phyloP scores from a whole-genome alignment of 306 rosid genomes.

The Trifolium repens region DNA sequence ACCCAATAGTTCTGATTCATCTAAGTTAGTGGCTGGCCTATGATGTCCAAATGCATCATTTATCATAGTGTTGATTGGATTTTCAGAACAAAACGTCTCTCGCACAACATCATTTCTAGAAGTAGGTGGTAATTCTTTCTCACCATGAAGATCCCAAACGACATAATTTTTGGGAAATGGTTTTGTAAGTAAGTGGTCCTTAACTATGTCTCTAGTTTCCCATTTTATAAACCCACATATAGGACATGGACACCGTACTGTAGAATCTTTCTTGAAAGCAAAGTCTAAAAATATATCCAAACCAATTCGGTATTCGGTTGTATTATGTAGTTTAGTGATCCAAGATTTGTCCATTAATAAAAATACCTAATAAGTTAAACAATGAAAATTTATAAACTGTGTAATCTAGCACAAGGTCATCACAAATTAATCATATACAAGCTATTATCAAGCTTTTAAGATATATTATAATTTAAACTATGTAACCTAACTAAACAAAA shows the following conservation, averaged over 20 bases:
- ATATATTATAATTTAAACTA: no score
- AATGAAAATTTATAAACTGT: no score
- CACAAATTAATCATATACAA: no score
- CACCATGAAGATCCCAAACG: constrained; percentile 4
- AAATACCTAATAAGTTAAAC: no score
- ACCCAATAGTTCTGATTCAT: background rate
- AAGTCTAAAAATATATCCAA: constrained; percentile 7
- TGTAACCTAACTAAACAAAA: no score
- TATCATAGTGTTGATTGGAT: no score
- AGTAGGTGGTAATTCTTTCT: background rate
- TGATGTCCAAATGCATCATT: no score
- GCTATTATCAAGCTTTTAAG: no score
- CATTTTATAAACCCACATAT: background rate
- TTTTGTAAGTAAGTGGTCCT: constrained; percentile 18
- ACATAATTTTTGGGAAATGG: background rate
- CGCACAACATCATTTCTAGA: no score
- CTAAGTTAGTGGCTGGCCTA: background rate
- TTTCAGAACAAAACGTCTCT: no score
- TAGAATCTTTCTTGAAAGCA: background rate
- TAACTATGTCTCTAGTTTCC: background rate
- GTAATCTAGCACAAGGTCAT: no score
- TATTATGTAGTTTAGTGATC: background rate
- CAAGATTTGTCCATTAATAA: constrained; percentile 8
- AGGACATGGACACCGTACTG: background rate
- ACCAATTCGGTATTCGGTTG: background rate